Percentiles rank a stretch among this genome's conserved stretches.
Evolutionary conservation across 1,284 basidiomycete species (phyloP).

Genomic region (Ceratobasidium sp.): DNA sequence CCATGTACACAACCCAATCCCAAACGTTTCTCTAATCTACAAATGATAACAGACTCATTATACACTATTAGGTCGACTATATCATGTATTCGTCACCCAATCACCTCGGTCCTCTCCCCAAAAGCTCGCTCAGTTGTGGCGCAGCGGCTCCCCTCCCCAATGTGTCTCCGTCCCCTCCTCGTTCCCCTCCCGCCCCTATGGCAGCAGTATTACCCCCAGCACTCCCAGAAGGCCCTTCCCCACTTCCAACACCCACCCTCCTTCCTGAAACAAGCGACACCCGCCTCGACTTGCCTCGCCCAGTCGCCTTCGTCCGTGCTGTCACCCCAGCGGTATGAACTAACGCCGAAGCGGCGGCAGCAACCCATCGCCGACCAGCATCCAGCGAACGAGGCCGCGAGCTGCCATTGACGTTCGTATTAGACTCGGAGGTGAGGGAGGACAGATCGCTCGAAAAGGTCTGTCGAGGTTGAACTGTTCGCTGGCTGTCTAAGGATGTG

Average conservation of each 20-base stretch:
- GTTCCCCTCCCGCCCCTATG: conserved; percentile 45
- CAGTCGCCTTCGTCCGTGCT: conserved; percentile 31
- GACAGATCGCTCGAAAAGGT: conserved; percentile 22
- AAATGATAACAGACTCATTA: no score
- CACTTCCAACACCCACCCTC: conserved; percentile 50
- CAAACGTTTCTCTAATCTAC: no score
- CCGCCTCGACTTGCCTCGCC: conserved; percentile 56
- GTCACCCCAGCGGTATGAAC: conserved; percentile 35
- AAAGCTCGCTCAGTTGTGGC: conserved; percentile 59
- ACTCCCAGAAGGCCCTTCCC: conserved; percentile 5
- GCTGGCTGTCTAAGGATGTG: conserved; percentile 34
- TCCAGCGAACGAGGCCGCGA: conserved; percentile 41
- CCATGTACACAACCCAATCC: no score
- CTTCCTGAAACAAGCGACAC: conserved; percentile 70
- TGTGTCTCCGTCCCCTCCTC: conserved; percentile 47
- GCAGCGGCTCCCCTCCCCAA: conserved; percentile 57
- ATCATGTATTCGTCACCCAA: not conserved
- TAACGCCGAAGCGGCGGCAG: conserved; percentile 36
- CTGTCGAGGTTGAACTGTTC: conserved; percentile 24
- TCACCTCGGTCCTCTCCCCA: conserved; percentile 53
- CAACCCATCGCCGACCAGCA: conserved; percentile 6
- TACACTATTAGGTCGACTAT: no score
- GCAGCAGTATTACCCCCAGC: conserved; percentile 1
- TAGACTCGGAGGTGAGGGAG: conserved; percentile 5
- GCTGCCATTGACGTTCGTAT: not conserved